phyloP scores from a whole-genome alignment of 805 yeast genomes.

The Candida boleticola region DNA sequence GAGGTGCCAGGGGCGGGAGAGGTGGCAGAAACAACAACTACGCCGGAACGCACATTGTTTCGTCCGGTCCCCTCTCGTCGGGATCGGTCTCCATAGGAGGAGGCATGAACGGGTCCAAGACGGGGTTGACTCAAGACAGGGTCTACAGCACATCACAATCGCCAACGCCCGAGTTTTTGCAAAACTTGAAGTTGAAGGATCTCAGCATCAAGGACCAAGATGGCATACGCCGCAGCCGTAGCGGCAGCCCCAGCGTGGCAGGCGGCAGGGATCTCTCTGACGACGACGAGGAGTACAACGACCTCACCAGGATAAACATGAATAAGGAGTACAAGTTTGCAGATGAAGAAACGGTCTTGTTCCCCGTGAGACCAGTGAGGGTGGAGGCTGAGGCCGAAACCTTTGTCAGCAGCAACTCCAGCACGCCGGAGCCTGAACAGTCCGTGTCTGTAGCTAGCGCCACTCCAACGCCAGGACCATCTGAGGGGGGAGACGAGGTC shows the following conservation, averaged over 20 bases:
- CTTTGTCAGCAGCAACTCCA: constrained; percentile 2
- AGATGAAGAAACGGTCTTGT: constrained; percentile 52
- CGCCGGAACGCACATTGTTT: constrained; percentile 60
- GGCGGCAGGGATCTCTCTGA: constrained; percentile 14
- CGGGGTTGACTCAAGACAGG: constrained; percentile 26
- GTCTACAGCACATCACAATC: constrained; percentile 29
- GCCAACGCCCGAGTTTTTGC: constrained; percentile 43
- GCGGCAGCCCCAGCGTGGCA: constrained; percentile 6
- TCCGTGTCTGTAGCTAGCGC: not conserved
- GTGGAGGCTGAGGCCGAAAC: constrained; percentile 20
- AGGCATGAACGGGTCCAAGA: constrained; percentile 22
- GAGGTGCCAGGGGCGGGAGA: constrained; percentile 23
- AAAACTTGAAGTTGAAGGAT: constrained; percentile 31
- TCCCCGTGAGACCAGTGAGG: constrained; percentile 72
- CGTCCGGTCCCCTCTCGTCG: constrained; percentile 71
- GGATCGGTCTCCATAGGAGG: constrained; percentile 53
- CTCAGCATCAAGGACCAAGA: not conserved
- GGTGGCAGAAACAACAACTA: constrained; percentile 26
- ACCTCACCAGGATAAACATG: constrained; percentile 55
- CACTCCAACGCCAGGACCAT: constrained; percentile 1
- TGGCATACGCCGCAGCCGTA: not conserved
- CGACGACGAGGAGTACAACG: constrained; percentile 35
- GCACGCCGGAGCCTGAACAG: constrained; percentile 6
- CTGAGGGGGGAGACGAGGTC: not conserved
- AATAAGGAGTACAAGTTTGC: constrained; percentile 54